A percentile compares a stretch with the other conserved stretches of the same genome.
phyloP scores from a whole-genome alignment of 192 early-diverging fungal species.

The Funneliformis mosseae region DNA sequence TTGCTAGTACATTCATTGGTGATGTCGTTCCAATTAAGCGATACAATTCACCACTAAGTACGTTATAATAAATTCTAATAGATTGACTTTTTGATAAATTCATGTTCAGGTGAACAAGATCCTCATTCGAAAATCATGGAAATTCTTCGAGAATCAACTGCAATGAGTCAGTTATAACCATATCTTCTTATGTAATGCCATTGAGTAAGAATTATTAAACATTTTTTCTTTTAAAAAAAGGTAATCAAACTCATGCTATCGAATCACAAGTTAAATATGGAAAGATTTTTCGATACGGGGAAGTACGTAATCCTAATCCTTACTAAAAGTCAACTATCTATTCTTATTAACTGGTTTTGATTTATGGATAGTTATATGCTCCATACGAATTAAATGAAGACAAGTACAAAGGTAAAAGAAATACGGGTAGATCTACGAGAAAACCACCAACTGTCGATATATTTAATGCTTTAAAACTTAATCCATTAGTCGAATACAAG shows the following conservation, averaged over 20 bases:
- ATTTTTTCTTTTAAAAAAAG: no score
- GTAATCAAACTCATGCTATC: neutral
- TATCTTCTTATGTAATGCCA: no score
- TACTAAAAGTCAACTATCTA: neutral
- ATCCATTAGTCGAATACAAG: constrained; percentile 54
- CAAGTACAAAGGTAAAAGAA: constrained; percentile 3
- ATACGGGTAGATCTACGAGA: neutral
- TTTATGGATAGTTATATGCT: neutral
- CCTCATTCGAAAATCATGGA: constrained; percentile 22
- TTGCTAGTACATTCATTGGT: no score
- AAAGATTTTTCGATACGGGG: neutral
- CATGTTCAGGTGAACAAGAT: neutral
- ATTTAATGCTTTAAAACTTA: constrained; percentile 42
- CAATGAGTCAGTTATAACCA: neutral
- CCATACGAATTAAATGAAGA: constrained; percentile 13
- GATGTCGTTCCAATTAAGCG: no score
- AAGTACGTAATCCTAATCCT: neutral
- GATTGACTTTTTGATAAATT: neutral
- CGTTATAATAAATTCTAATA: no score
- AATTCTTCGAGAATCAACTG: constrained; percentile 22
- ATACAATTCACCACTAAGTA: no score
- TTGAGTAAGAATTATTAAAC: no score
- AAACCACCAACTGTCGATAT: constrained; percentile 38
- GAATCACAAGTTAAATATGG: constrained; percentile 13
- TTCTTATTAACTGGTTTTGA: neutral